Conservation (phyloP, 106 monocot species). For the Dendrobium officinale region DNA sequence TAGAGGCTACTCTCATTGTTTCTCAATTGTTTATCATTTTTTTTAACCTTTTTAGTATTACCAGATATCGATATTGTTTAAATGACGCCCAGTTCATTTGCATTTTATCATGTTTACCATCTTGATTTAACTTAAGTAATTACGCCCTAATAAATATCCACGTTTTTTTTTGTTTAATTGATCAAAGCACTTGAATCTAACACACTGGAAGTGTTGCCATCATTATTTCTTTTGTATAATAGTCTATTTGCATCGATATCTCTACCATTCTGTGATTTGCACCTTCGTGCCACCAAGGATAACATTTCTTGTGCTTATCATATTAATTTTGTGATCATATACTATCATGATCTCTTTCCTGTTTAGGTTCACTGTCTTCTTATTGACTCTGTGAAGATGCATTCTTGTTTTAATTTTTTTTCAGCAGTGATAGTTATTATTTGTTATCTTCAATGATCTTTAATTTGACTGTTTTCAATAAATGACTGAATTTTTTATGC, state of each 20-base stretch:
- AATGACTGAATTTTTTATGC: constrained; percentile 19
- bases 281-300: not conserved
- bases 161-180: no score
- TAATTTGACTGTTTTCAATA: not conserved
- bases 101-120: no score
- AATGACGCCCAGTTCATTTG: no score
- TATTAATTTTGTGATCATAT: not conserved
- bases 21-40: no score
- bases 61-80: no score
- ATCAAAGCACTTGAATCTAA: no score
- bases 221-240: not conserved
- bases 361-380: not conserved
- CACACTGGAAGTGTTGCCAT: no score
- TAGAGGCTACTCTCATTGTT: no score
- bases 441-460: not conserved
- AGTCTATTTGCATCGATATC: not conserved
- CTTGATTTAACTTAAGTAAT: no score
- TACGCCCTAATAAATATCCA: no score
- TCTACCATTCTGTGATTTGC: not conserved
- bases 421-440: not conserved
- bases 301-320: not conserved
- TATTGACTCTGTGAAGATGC: not conserved
- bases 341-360: not conserved
- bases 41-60: no score
- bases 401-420: not conserved